These are phyloP conservation scores for Herpetomonas muscarum DNA, from an alignment of 208 protist genomes.

Conservation along the genomic window DNA sequence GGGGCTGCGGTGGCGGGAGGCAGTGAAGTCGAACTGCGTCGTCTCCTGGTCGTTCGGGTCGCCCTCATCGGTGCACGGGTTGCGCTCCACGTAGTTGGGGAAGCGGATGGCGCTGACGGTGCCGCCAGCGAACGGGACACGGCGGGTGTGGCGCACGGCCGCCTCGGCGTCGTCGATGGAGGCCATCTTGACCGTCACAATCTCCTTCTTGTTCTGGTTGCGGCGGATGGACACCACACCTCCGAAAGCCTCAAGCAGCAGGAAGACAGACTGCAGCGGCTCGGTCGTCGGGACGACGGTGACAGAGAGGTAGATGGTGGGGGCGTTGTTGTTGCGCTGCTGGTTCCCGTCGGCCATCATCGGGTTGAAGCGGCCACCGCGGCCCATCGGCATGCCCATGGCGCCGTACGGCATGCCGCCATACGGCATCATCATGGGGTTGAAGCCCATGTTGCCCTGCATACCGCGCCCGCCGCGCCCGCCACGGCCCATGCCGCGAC, in stretches of 20 bases:
- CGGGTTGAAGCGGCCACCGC: constrained; percentile 16
- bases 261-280: constrained; percentile 80
- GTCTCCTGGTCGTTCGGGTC: constrained; percentile 68
- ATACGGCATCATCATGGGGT: constrained; percentile 22
- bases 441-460: constrained; percentile 29
- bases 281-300: constrained; percentile 69
- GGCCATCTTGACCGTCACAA: constrained; percentile 84
- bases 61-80: constrained; percentile 84
- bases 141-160: constrained; percentile 66
- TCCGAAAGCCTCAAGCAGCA: constrained; percentile 81
- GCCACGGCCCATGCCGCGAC: constrained; percentile 22
- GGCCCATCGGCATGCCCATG: constrained; percentile 15
- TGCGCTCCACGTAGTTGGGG: constrained; percentile 78
- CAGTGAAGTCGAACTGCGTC: constrained; percentile 84
- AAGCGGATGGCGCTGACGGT: constrained; percentile 85
- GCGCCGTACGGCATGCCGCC: constrained; percentile 10
- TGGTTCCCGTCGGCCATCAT: constrained; percentile 38
- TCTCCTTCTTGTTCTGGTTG: constrained; percentile 87
- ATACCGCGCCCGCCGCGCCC: constrained; percentile 3
- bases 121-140: constrained; percentile 71
- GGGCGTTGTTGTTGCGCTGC: constrained; percentile 18
- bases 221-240: constrained; percentile 81
- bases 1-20: constrained; percentile 81
- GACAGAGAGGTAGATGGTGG: constrained; percentile 76
- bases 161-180: constrained; percentile 71